Conservation (phyloP, 1,284 basidiomycete genomes). For the Leccinum subatratum region DNA sequence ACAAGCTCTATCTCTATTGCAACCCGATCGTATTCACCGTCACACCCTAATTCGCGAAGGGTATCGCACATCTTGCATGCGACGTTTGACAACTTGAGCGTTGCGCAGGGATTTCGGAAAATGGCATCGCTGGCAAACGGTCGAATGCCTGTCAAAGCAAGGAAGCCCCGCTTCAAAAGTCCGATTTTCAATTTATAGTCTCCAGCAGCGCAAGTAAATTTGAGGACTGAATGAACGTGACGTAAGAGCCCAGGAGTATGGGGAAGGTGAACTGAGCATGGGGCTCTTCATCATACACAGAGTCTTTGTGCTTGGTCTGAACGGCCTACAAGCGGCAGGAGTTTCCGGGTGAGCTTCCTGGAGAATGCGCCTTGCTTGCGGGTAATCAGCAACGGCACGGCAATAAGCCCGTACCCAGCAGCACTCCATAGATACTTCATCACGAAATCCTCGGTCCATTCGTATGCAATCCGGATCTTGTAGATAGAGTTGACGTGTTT, state of each 20-base stretch:
- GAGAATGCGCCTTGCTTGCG: slow-evolving; percentile 29
- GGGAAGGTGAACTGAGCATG: too few species aligned
- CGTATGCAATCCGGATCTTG: slow-evolving; percentile 83
- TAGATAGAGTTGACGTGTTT: slow-evolving; percentile 90
- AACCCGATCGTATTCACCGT: slow-evolving; percentile 79
- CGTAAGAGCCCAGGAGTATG: too few species aligned
- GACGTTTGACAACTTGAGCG: slow-evolving; percentile 81
- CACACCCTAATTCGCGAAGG: slow-evolving; percentile 82
- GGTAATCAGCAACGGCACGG: slow-evolving; percentile 78
- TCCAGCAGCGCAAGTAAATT: too few species aligned
- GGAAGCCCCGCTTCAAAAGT: too few species aligned
- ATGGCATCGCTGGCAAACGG: slow-evolving; percentile 72
- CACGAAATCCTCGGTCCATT: slow-evolving; percentile 90
- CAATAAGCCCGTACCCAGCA: slow-evolving; percentile 83
- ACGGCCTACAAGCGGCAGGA: too few species aligned
- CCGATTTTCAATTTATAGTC: too few species aligned
- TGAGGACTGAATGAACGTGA: too few species aligned
- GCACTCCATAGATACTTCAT: slow-evolving; percentile 95
- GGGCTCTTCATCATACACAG: too few species aligned
- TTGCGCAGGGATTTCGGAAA: slow-evolving; percentile 91
- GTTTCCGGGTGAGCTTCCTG: too few species aligned
- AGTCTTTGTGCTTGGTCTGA: too few species aligned
- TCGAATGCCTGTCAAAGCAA: too few species aligned
- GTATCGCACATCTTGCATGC: slow-evolving; percentile 89
- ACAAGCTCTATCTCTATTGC: slow-evolving; percentile 86